Conservation (phyloP, 2,329 filamentous ascomycete genomes). For the Aspergillus brasiliensis region DNA sequence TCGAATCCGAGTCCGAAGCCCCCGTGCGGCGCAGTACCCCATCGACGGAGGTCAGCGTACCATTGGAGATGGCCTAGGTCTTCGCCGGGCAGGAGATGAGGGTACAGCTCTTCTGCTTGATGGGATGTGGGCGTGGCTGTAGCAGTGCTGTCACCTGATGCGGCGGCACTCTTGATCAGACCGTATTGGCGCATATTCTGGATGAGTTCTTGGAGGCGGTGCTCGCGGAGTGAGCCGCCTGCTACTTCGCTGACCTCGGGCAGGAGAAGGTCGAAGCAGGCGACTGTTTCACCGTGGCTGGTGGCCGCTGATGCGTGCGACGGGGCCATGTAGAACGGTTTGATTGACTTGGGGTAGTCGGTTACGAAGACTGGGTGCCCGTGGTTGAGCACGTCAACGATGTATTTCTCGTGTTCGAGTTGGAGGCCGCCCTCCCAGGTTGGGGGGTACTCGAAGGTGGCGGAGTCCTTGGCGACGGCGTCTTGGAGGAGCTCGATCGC, state of each 20-base stretch:
- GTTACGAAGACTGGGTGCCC: constrained; percentile 82
- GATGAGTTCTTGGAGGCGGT: constrained; percentile 68
- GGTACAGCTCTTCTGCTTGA: constrained; percentile 31
- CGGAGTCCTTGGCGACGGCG: constrained; percentile 53
- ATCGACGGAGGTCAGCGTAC: constrained; percentile 86
- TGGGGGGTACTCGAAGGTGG: constrained; percentile 67
- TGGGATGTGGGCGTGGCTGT: neutral
- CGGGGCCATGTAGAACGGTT: constrained; percentile 87
- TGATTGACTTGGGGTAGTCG: constrained; percentile 83
- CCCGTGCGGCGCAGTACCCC: constrained; percentile 88
- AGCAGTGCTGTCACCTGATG: neutral
- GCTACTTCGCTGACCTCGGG: constrained; percentile 84
- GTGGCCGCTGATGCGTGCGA: constrained; percentile 35
- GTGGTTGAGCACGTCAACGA: constrained; percentile 69
- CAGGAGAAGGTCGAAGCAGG: constrained; percentile 88
- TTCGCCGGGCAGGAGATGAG: constrained; percentile 41
- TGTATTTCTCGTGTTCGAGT: constrained; percentile 88
- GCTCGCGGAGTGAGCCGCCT: constrained; percentile 86
- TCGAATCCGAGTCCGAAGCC: constrained; percentile 92
- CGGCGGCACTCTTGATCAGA: constrained; percentile 47
- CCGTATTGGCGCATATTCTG: constrained; percentile 71
- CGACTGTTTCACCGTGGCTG: constrained; percentile 60
- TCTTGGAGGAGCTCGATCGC: constrained; percentile 70
- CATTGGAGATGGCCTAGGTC: constrained; percentile 65
- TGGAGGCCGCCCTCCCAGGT: constrained; percentile 75